Conservation (phyloP, 2,329 filamentous ascomycete species). For the Fusarium sp. region DNA sequence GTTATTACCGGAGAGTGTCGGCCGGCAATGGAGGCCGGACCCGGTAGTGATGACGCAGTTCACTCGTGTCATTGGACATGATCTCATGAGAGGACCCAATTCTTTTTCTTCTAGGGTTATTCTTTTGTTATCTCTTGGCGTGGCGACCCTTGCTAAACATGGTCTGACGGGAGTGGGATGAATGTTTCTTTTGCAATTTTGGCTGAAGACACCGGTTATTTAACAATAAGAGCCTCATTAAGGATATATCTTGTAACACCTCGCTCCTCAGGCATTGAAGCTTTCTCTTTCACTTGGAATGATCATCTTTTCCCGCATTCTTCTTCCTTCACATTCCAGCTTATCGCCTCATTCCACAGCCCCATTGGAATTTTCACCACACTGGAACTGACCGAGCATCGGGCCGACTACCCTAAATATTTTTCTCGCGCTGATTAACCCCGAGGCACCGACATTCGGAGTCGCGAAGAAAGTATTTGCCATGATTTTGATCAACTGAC, state of each 20-base stretch:
- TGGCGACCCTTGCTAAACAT: conserved; percentile 22
- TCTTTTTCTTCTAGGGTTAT: conserved; percentile 34
- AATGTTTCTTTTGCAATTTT: background rate
- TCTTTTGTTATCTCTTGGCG: conserved; percentile 35
- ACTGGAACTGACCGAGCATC: background rate
- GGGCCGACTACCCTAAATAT: background rate
- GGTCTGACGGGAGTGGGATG: background rate
- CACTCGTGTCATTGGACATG: background rate
- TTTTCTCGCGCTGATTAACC: background rate
- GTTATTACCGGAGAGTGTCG: conserved; percentile 16
- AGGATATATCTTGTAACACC: background rate
- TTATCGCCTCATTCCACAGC: conserved; percentile 1
- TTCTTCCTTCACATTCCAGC: background rate
- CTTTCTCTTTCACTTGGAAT: background rate
- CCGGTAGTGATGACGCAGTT: conserved; percentile 31
- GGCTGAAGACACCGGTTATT: background rate
- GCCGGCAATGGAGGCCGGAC: background rate
- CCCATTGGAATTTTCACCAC: background rate
- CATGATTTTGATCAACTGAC: background rate
- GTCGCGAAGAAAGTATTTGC: background rate
- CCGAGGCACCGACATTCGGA: background rate
- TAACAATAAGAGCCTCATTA: background rate
- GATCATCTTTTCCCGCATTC: background rate
- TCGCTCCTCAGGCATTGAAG: background rate
- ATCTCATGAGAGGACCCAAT: conserved; percentile 18